These are phyloP conservation scores for Alternaria incomplexa DNA, from an alignment of 2,329 filamentous ascomycete genomes.

Conservation along the genomic window DNA sequence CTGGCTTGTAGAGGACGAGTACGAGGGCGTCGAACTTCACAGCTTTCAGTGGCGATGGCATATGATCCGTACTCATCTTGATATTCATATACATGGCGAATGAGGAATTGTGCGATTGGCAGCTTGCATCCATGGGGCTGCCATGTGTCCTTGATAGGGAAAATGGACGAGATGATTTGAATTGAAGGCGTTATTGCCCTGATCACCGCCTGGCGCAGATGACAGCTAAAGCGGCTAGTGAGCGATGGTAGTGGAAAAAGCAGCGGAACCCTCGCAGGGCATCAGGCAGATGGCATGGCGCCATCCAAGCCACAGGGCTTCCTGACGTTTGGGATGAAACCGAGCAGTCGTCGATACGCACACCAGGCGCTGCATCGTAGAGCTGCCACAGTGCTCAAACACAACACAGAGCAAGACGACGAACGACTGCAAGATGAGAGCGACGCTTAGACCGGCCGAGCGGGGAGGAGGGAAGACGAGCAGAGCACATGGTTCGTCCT, in stretches of 20 bases:
- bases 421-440: background rate
- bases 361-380: background rate
- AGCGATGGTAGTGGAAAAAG: slow-evolving; percentile 6
- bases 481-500: slow-evolving; percentile 2
- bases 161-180: background rate
- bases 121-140: background rate
- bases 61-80: background rate
- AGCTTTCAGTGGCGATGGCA: background rate
- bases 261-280: background rate
- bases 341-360: background rate
- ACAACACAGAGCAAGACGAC: background rate
- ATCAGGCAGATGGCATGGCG: background rate
- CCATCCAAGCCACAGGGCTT: slow-evolving; percentile 1
- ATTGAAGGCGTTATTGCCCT: slow-evolving; percentile 2
- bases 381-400: slow-evolving; percentile 7
- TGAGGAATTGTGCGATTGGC: background rate
- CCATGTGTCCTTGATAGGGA: background rate
- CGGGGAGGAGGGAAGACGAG: background rate
- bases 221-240: slow-evolving; percentile 3
- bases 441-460: slow-evolving; percentile 2
- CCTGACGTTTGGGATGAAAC: slow-evolving; percentile 7
- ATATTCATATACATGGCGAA: background rate
- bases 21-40: background rate
- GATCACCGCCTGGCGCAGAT: slow-evolving; percentile 5
- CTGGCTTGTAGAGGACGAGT: background rate